Percentiles rank a stretch among this genome's conserved stretches.
These are phyloP conservation scores for Inga laurina DNA, from an alignment of 306 rosid species.

Conservation along the genomic window DNA sequence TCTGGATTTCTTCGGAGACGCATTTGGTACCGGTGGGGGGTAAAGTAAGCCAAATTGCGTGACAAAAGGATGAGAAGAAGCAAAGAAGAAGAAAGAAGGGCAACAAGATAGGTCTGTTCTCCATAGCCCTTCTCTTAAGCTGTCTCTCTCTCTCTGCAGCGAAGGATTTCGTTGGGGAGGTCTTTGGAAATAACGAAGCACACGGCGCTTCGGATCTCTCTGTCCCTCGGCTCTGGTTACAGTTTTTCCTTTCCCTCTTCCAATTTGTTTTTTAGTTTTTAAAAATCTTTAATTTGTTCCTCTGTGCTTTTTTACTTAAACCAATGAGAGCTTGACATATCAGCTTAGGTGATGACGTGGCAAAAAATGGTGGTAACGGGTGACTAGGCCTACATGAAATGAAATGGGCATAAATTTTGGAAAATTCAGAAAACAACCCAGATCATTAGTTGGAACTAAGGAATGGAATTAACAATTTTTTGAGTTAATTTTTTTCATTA, in stretches of 20 bases:
- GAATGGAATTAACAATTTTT: too few relatives aligned
- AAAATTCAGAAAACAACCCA: too few relatives aligned
- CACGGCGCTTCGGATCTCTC: constrained; percentile 10
- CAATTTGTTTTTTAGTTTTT: not conserved
- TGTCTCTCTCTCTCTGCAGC: not conserved
- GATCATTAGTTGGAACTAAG: too few relatives aligned
- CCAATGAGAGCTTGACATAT: not conserved
- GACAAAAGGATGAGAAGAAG: constrained; percentile 33
- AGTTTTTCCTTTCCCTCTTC: not conserved
- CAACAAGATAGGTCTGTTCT: constrained; percentile 34
- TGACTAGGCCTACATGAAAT: not conserved
- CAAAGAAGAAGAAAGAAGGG: constrained; percentile 8
- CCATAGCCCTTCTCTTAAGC: constrained; percentile 35
- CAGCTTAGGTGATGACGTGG: not conserved
- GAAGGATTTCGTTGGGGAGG: not conserved
- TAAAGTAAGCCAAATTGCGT: constrained; percentile 63
- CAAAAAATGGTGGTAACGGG: not conserved
- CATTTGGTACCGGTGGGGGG: constrained; percentile 75
- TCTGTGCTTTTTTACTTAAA: too few relatives aligned
- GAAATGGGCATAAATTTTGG: not conserved
- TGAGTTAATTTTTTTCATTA: too few relatives aligned
- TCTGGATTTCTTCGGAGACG: constrained; percentile 96
- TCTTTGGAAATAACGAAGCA: not conserved
- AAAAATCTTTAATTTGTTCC: too few relatives aligned
- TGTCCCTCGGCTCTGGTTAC: not conserved